Percentiles rank a stretch among this genome's conserved stretches.
These are phyloP conservation scores for Lathyrus aphaca DNA, from an alignment of 306 rosid genomes.

Conservation along the genomic window DNA sequence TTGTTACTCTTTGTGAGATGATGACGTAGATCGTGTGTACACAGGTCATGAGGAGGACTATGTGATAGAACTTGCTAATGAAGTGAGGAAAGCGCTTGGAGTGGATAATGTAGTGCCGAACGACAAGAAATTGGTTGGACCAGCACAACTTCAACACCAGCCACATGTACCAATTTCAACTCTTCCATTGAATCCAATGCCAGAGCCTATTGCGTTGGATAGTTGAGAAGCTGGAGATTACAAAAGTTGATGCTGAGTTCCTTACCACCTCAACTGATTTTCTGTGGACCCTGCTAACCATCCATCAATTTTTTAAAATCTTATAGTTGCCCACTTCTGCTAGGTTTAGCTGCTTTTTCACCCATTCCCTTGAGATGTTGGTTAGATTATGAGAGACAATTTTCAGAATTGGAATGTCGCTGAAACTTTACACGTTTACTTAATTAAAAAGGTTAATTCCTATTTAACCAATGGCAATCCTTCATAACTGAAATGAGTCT, in stretches of 20 bases:
- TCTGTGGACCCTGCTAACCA: slow-evolving; percentile 45
- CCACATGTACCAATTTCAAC: slow-evolving; percentile 59
- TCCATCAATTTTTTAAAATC: slow-evolving; percentile 11
- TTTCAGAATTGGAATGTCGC: slow-evolving; percentile 8
- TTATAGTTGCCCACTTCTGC: not conserved
- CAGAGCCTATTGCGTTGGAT: slow-evolving; percentile 84
- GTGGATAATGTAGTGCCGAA: slow-evolving; percentile 46
- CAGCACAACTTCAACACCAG: slow-evolving; percentile 51
- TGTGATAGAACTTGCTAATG: slow-evolving; percentile 90
- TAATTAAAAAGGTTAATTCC: not conserved
- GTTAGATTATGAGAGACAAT: slow-evolving; percentile 10
- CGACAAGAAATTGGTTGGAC: slow-evolving; percentile 57
- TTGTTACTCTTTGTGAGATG: not conserved
- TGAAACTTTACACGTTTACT: not conserved
- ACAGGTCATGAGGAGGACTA: slow-evolving; percentile 84
- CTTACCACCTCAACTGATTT: slow-evolving; percentile 18
- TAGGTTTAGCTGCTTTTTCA: slow-evolving; percentile 21
- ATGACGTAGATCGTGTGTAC: slow-evolving; percentile 26
- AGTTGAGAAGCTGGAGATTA: slow-evolving; percentile 30
- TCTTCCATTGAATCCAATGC: slow-evolving; percentile 62
- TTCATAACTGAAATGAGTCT: not conserved
- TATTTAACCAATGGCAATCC: slow-evolving; percentile 6
- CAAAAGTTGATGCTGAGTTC: slow-evolving; percentile 20
- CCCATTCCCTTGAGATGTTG: slow-evolving; percentile 29
- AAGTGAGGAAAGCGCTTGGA: slow-evolving; percentile 84